Evolutionary conservation across 257 asterid species (phyloP), one percentile per base, ranked within the genome.

Genomic region (Cinchona pubescens): DNA sequence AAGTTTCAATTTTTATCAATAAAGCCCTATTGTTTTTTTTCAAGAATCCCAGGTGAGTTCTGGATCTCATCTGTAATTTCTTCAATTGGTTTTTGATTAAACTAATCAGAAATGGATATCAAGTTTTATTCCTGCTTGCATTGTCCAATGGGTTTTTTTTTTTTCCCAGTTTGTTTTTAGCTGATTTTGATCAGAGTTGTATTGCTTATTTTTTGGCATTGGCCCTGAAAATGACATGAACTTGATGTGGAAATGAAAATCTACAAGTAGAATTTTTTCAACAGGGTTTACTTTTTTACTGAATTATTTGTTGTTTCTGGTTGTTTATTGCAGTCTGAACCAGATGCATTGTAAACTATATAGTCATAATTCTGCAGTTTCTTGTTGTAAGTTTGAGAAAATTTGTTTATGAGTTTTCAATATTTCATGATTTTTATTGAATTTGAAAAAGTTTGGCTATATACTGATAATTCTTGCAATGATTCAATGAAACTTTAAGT

Each of bases 31-130:
- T 43, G 48, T 30, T 49, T 59, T n/a, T n/a, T 38, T 70, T 67
- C 53, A 70, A 35, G 67, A 77, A 49, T 16, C 60, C 76, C 66
- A 29, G 81, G 81, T 77, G 4, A 61, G 76, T 60, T 70, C 37
- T 42, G 53, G 29, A 72, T 72, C 23, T 61, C 40, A 25, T 59
- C 14, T 30, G 40, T 25, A 59, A 25, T 42, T 59, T 55, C 49
- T 38, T 60, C 30, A 72, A 38, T 72, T 25, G 76, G 37, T 21
- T 58, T 55, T n/a, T 74, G 27, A 11, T 21, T 53, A n/a, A n/a
- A 23, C 49, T 61, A 37, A 12, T 40, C 0, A 10, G 14, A 53
- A 27, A 9, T 55, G 40, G 29, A 35, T 65, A 18, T 49, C 10
- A 1, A 1, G 6, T 51, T 34, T 10, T 38, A 59, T 63, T 13